Percentiles rank a stretch among this genome's conserved stretches.
These are phyloP conservation scores for Luffa acutangula DNA, from an alignment of 306 rosid species.

Conservation along the genomic window DNA sequence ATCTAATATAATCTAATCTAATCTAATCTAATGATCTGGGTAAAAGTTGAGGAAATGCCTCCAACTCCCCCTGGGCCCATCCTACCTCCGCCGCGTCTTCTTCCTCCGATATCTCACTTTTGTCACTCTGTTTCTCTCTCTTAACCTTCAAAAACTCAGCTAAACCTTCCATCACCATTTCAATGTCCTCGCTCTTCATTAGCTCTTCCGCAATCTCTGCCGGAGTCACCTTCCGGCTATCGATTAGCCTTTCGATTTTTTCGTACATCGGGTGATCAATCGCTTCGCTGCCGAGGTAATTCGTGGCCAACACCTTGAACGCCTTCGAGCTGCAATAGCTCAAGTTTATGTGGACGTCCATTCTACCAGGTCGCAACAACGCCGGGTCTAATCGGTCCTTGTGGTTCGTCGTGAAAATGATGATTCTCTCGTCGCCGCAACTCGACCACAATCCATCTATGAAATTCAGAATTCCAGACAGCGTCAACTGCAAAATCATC, in stretches of 20 bases:
- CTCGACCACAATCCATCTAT: conserved; percentile 52
- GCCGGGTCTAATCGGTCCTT: conserved; percentile 40
- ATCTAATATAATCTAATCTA: too few species aligned
- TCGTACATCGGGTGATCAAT: conserved; percentile 9
- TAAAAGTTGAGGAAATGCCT: too few species aligned
- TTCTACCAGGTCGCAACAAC: conserved; percentile 45
- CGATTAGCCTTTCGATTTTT: conserved; percentile 25
- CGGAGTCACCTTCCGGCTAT: conserved; percentile 24
- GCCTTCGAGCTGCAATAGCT: conserved; percentile 30
- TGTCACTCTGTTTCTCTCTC: background rate
- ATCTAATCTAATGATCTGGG: too few species aligned
- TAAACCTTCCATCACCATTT: conserved; percentile 17
- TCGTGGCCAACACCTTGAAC: conserved; percentile 29
- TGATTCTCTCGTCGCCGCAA: conserved; percentile 47
- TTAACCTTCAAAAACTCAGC: conserved; percentile 15
- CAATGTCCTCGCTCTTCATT: conserved; percentile 36
- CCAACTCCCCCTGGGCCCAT: too few species aligned
- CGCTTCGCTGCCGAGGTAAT: conserved; percentile 31
- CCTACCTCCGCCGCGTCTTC: background rate
- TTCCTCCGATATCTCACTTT: background rate
- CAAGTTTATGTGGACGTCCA: conserved; percentile 56
- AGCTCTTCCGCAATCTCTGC: conserved; percentile 44
- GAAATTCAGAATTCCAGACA: background rate
- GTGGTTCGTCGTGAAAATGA: conserved; percentile 50
- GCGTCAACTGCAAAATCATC: background rate